Evolutionary conservation across 176 grass and related monocot genomes (phyloP).

Genomic region (Triticum timopheevii): DNA sequence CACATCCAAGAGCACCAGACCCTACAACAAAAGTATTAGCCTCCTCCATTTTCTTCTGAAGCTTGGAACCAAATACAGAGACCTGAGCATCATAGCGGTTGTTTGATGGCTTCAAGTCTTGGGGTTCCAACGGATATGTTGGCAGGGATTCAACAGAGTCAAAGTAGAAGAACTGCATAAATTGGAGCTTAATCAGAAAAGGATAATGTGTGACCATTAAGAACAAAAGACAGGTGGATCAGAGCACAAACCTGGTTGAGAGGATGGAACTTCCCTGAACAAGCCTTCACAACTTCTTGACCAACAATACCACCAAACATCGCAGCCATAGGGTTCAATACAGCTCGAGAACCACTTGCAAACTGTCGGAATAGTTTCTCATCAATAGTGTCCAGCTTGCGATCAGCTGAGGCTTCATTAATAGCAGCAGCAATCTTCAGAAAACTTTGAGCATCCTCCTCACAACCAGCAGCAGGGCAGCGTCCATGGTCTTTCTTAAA

Average conservation of each 20-base stretch:
- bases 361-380: slow-evolving; percentile 53
- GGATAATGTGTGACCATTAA: background rate
- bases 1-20: slow-evolving; percentile 71
- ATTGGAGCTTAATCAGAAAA: slow-evolving; percentile 14
- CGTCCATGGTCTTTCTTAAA: slow-evolving; percentile 52
- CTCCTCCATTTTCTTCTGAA: slow-evolving; percentile 75
- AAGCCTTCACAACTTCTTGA: slow-evolving; percentile 75
- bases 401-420: slow-evolving; percentile 39
- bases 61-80: slow-evolving; percentile 72
- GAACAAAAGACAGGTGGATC: background rate
- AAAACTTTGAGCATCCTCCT: slow-evolving; percentile 61
- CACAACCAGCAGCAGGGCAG: slow-evolving; percentile 46
- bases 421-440: slow-evolving; percentile 46
- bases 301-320: slow-evolving; percentile 88
- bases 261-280: slow-evolving; percentile 78
- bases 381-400: slow-evolving; percentile 40
- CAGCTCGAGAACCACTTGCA: slow-evolving; percentile 61
- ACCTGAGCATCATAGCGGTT: slow-evolving; percentile 70
- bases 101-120: slow-evolving; percentile 60
- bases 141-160: slow-evolving; percentile 82
- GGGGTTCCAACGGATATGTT: slow-evolving; percentile 47
- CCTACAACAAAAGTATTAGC: slow-evolving; percentile 74
- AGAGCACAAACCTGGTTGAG: slow-evolving; percentile 65
- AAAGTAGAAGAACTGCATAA: slow-evolving; percentile 78
- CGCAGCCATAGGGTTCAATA: slow-evolving; percentile 82